Conservation (phyloP, 176 grass and related monocot genomes). For the Carex kokanica region DNA sequence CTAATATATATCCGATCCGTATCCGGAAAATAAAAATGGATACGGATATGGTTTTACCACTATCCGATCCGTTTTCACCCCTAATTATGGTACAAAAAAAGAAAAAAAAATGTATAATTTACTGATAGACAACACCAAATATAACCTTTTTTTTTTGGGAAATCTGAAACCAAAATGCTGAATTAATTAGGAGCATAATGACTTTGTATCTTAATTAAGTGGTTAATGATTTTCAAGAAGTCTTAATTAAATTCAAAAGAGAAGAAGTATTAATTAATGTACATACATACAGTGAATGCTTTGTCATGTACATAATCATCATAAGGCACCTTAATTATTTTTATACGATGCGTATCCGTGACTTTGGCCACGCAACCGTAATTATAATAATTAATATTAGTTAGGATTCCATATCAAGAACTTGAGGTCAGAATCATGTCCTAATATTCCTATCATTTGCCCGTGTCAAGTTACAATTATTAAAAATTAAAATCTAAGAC, state of each 20-base stretch:
- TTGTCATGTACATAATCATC: background rate
- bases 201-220: background rate
- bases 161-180: background rate
- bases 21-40: too few relatives aligned
- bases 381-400: background rate
- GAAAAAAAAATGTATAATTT: background rate
- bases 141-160: background rate
- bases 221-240: background rate
- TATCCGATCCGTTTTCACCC: too few relatives aligned
- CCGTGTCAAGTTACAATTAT: background rate
- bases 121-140: background rate
- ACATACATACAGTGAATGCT: background rate
- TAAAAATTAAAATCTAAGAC: background rate
- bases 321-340: background rate
- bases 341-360: background rate
- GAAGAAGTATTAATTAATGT: background rate
- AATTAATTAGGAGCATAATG: background rate
- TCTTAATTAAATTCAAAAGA: background rate
- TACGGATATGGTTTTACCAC: too few relatives aligned
- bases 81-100: background rate
- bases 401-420: constrained; percentile 3
- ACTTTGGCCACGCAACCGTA: background rate
- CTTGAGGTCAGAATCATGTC: constrained; percentile 1
- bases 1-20: too few relatives aligned
- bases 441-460: background rate